phyloP scores from a whole-genome alignment of 2,329 filamentous ascomycete genomes.

The Phoma herbarum region DNA sequence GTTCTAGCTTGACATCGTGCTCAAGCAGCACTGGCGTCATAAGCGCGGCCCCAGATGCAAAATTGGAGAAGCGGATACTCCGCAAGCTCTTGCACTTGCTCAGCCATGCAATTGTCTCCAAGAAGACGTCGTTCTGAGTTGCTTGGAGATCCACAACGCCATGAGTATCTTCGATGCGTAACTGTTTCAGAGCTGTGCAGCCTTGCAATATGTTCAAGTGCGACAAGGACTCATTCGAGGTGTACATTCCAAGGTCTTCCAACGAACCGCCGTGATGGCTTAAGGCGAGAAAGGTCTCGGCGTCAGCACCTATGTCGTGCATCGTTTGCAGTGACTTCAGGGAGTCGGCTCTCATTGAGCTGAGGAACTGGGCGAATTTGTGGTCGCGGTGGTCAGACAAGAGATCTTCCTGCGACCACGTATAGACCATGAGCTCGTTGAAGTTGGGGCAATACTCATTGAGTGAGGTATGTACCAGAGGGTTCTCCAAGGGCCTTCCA shows the following conservation, averaged over 20 bases:
- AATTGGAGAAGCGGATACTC: constrained; percentile 60
- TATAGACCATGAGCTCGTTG: constrained; percentile 66
- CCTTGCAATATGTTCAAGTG: constrained; percentile 59
- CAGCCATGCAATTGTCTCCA: constrained; percentile 64
- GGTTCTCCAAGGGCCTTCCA: constrained; percentile 66
- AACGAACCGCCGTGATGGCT: constrained; percentile 65
- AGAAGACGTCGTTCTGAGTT: constrained; percentile 62
- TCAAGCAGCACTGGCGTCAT: constrained; percentile 60
- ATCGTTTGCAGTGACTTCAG: constrained; percentile 68
- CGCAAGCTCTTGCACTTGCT: constrained; percentile 61
- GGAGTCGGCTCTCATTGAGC: constrained; percentile 63
- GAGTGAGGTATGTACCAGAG: constrained; percentile 63
- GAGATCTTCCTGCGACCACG: constrained; percentile 49
- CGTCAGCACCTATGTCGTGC: constrained; percentile 63
- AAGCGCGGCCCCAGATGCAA: constrained; percentile 63
- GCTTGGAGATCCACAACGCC: constrained; percentile 58
- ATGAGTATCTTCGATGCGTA: constrained; percentile 60
- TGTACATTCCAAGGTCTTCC: constrained; percentile 60
- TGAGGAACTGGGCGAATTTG: constrained; percentile 67
- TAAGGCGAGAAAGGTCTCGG: constrained; percentile 63
- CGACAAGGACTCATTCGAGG: constrained; percentile 60
- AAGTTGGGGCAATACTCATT: constrained; percentile 68
- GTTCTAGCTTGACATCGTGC: constrained; percentile 57
- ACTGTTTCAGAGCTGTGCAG: constrained; percentile 59
- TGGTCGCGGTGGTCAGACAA: constrained; percentile 61